These are phyloP conservation scores for Cochlearia excelsa DNA, from an alignment of 345 rosid species.

Conservation along the genomic window DNA sequence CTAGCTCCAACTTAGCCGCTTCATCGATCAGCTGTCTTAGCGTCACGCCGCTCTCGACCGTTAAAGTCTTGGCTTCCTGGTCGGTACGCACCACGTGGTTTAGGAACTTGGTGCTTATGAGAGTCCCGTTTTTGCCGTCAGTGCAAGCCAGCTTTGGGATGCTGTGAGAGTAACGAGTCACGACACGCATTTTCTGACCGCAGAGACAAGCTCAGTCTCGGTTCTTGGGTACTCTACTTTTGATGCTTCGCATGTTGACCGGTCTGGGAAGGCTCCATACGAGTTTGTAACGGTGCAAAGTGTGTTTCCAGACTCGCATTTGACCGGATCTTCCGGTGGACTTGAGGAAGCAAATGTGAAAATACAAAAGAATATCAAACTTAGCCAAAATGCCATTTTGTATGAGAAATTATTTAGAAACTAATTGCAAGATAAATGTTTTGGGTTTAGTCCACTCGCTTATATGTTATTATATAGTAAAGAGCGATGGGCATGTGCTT, in stretches of 20 bases:
- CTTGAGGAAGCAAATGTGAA: slow-evolving; percentile 25
- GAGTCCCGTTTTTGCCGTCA: slow-evolving; percentile 54
- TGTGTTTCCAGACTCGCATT: slow-evolving; percentile 43
- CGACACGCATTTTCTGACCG: slow-evolving; percentile 58
- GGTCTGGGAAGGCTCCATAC: slow-evolving; percentile 68
- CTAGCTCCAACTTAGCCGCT: slow-evolving; percentile 59
- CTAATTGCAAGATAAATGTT: neutral
- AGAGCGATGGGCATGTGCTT: neutral
- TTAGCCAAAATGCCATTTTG: slow-evolving; percentile 21
- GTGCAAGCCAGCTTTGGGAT: slow-evolving; percentile 72
- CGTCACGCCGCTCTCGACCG: slow-evolving; percentile 68
- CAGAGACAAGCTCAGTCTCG: slow-evolving; percentile 51
- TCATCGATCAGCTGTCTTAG: slow-evolving; percentile 56
- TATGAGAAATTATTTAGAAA: neutral
- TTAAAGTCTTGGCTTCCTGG: slow-evolving; percentile 38
- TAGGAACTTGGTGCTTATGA: slow-evolving; percentile 69
- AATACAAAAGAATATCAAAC: slow-evolving; percentile 6
- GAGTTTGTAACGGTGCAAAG: slow-evolving; percentile 71
- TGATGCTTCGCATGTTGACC: slow-evolving; percentile 53
- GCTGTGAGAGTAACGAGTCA: slow-evolving; percentile 64
- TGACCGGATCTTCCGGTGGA: slow-evolving; percentile 63
- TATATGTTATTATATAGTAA: neutral
- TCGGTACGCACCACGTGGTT: slow-evolving; percentile 37
- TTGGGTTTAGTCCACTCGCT: neutral
- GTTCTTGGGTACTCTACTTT: slow-evolving; percentile 55